Conservation (phyloP, 2,329 filamentous ascomycete species). For the Trichoderma brevicompactum region DNA sequence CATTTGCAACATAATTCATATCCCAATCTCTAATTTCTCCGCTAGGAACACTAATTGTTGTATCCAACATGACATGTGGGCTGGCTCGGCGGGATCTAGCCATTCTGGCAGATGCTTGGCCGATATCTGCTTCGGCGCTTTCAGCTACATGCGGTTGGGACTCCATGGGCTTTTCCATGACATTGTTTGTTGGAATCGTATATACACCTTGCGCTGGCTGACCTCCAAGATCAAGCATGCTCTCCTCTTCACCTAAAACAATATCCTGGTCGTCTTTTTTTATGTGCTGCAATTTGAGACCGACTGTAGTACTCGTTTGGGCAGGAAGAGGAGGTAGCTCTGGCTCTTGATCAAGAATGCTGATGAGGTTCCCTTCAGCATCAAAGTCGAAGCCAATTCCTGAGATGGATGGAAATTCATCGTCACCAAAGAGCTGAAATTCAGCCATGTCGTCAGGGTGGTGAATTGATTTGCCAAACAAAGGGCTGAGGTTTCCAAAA, state of each 20-base stretch:
- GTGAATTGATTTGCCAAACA: slow-evolving; percentile 34
- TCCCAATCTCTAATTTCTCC: slow-evolving; percentile 48
- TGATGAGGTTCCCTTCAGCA: slow-evolving; percentile 54
- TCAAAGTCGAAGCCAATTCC: slow-evolving; percentile 57
- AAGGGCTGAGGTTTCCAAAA: slow-evolving; percentile 42
- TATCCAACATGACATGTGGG: slow-evolving; percentile 40
- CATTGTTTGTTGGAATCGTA: slow-evolving; percentile 35
- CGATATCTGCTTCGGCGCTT: slow-evolving; percentile 34
- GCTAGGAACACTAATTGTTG: slow-evolving; percentile 43
- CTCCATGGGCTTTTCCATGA: neutral
- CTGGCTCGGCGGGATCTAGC: slow-evolving; percentile 38
- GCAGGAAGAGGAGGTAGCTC: slow-evolving; percentile 50
- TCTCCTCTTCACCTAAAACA: slow-evolving; percentile 36
- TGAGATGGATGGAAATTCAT: slow-evolving; percentile 45
- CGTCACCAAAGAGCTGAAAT: slow-evolving; percentile 44
- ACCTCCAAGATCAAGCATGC: slow-evolving; percentile 46
- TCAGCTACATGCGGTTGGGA: slow-evolving; percentile 18
- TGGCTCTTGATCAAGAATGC: slow-evolving; percentile 47
- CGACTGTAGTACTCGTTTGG: neutral
- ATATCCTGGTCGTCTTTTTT: neutral
- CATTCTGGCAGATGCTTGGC: slow-evolving; percentile 32
- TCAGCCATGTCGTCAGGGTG: slow-evolving; percentile 33
- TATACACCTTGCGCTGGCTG: slow-evolving; percentile 46
- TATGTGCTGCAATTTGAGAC: neutral
- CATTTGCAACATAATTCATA: slow-evolving; percentile 56